A percentile compares a stretch with the other conserved stretches of the same genome.
Evolutionary conservation across 805 yeast species (phyloP).

Genomic region (Candida succiphila): DNA sequence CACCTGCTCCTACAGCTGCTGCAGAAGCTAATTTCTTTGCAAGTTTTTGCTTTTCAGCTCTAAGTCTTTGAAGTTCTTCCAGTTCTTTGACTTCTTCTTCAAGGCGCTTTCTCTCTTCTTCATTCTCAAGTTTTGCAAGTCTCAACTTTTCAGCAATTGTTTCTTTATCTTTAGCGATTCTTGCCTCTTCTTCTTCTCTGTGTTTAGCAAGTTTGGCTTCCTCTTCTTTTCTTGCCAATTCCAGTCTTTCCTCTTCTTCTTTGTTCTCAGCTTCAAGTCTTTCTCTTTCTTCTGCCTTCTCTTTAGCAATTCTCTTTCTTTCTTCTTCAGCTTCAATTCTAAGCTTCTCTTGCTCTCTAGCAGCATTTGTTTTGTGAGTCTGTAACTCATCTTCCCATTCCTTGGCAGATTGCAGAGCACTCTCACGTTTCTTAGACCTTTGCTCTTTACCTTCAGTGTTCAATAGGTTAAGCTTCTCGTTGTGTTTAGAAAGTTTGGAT

Average conservation of each 20-base stretch:
- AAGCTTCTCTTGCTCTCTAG: slow-evolving; percentile 34
- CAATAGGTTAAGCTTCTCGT: slow-evolving; percentile 30
- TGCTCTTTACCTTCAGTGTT: slow-evolving; percentile 26
- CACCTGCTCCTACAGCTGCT: slow-evolving; percentile 14
- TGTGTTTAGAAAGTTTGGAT: slow-evolving; percentile 32
- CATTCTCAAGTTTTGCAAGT: slow-evolving; percentile 22
- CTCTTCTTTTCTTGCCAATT: slow-evolving; percentile 10
- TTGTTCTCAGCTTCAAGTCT: slow-evolving; percentile 18
- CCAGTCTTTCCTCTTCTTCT: slow-evolving; percentile 17
- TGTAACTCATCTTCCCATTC: slow-evolving; percentile 38
- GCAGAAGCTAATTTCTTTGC: slow-evolving; percentile 21
- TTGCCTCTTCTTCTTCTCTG: slow-evolving; percentile 17
- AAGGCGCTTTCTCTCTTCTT: slow-evolving; percentile 13
- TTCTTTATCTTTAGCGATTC: slow-evolving; percentile 20
- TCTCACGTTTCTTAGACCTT: slow-evolving; percentile 25
- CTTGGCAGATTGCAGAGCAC: slow-evolving; percentile 29
- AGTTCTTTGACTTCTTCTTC: slow-evolving; percentile 21
- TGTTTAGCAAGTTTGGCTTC: slow-evolving; percentile 14
- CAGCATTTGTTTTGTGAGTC: slow-evolving; percentile 32
- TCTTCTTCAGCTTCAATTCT: slow-evolving; percentile 28
- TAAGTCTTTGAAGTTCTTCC: slow-evolving; percentile 23
- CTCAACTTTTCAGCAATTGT: slow-evolving; percentile 24
- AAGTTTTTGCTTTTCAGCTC: slow-evolving; percentile 25
- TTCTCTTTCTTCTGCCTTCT: slow-evolving; percentile 24
- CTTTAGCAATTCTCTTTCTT: slow-evolving; percentile 30